Evolutionary conservation across 2,329 filamentous ascomycete species (phyloP).

Genomic region (Aureobasidium leucospermi): DNA sequence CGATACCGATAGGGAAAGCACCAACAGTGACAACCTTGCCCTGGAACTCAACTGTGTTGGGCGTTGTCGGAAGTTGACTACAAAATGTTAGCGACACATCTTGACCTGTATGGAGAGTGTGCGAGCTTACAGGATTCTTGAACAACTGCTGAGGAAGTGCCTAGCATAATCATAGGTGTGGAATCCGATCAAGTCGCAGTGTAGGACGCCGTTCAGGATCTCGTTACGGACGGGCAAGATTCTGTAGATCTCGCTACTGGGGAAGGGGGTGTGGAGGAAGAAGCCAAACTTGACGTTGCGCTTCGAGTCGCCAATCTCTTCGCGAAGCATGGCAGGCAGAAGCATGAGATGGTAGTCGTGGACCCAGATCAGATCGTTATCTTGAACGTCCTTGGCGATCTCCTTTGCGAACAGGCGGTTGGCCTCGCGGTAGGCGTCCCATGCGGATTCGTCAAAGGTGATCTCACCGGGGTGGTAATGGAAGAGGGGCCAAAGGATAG

Average conservation of each 20-base stretch:
- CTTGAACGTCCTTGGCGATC: slow-evolving; percentile 77
- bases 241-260: slow-evolving; percentile 92
- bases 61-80: slow-evolving; percentile 66
- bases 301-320: slow-evolving; percentile 64
- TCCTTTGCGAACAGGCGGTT: slow-evolving; percentile 88
- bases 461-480: slow-evolving; percentile 99
- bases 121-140: slow-evolving; percentile 67
- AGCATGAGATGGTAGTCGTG: slow-evolving; percentile 99
- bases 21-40: slow-evolving; percentile 85
- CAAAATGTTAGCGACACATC: background rate
- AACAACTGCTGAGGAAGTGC: slow-evolving; percentile 93
- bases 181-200: slow-evolving; percentile 94
- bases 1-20: slow-evolving; percentile 95
- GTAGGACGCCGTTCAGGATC: slow-evolving; percentile 76
- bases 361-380: slow-evolving; percentile 94
- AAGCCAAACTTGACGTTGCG: slow-evolving; percentile 91
- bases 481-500: slow-evolving; percentile 96
- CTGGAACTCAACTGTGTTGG: slow-evolving; percentile 87
- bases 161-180: slow-evolving; percentile 99
- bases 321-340: slow-evolving; percentile 86
- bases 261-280: slow-evolving; percentile 96
- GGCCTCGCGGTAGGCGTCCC: slow-evolving; percentile 87
- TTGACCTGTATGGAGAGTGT: slow-evolving; percentile 5
- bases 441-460: slow-evolving; percentile 91
- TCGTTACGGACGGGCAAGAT: slow-evolving; percentile 89